These are phyloP conservation scores for Beta lomatogona DNA, from an alignment of 179 eudicot species.

Conservation along the genomic window DNA sequence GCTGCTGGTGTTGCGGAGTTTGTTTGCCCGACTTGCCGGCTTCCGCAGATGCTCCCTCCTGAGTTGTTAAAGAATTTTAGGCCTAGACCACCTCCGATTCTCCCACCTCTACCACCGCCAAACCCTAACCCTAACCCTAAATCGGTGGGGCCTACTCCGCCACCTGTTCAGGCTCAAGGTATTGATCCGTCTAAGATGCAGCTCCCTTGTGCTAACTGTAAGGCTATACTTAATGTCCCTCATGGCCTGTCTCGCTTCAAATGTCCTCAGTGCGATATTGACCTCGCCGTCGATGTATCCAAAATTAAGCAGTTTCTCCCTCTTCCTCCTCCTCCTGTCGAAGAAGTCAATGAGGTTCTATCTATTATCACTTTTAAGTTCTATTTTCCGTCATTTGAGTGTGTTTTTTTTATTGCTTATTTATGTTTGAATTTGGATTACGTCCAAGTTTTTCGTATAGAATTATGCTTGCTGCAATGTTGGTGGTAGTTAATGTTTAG, in stretches of 20 bases:
- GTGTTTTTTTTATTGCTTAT: background rate
- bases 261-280: conserved; percentile 85
- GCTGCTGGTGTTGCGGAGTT: conserved; percentile 65
- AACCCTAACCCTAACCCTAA: conserved; percentile 37
- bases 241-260: conserved; percentile 76
- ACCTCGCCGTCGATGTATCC: conserved; percentile 75
- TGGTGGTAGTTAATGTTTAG: background rate
- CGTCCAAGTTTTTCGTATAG: background rate
- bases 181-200: conserved; percentile 92
- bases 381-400: background rate
- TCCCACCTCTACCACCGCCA: conserved; percentile 11
- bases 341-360: conserved; percentile 91
- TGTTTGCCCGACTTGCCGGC: conserved; percentile 64
- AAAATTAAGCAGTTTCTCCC: conserved; percentile 53
- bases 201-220: conserved; percentile 91
- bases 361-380: no score
- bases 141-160: conserved; percentile 1
- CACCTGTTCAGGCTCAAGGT: conserved; percentile 50
- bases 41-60: conserved; percentile 89
- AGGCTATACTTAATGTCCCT: conserved; percentile 92
- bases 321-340: conserved; percentile 53
- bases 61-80: conserved; percentile 46
- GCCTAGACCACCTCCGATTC: conserved; percentile 16
- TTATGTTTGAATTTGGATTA: background rate
- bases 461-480: background rate